A percentile compares a stretch with the other conserved stretches of the same genome.
Evolutionary conservation across 1,284 basidiomycete species (phyloP).

Genomic region (Cutaneotrichosporon mucoides): DNA sequence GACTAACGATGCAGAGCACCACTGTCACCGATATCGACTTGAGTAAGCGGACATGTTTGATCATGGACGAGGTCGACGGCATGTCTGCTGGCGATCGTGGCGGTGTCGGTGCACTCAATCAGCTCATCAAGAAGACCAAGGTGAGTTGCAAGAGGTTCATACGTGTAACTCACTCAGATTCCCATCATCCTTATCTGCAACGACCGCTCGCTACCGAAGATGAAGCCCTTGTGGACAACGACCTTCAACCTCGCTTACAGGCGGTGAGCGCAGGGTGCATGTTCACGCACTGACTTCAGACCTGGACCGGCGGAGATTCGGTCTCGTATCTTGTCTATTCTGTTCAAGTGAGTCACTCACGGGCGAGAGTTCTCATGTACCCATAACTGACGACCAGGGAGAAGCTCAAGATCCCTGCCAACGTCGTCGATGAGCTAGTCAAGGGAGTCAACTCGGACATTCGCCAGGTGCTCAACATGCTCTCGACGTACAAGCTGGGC

Average conservation of each 20-base stretch:
- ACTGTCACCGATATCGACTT: slow-evolving; percentile 67
- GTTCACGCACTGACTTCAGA: slow-evolving; percentile 49
- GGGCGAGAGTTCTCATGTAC: background rate
- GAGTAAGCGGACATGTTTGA: slow-evolving; percentile 77
- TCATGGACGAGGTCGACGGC: slow-evolving; percentile 99
- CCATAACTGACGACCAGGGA: slow-evolving; percentile 57
- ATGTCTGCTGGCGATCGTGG: slow-evolving; percentile 98
- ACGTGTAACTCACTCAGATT: slow-evolving; percentile 55
- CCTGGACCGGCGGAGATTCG: slow-evolving; percentile 70
- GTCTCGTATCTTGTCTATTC: slow-evolving; percentile 81
- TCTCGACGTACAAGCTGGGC: slow-evolving; percentile 89
- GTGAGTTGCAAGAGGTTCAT: slow-evolving; percentile 46
- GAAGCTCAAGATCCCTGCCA: slow-evolving; percentile 82
- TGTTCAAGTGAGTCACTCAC: slow-evolving; percentile 64
- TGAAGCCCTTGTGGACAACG: slow-evolving; percentile 76
- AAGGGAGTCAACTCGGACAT: slow-evolving; percentile 88
- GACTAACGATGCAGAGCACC: slow-evolving; percentile 52
- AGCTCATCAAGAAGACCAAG: slow-evolving; percentile 89
- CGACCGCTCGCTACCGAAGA: slow-evolving; percentile 77
- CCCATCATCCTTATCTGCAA: slow-evolving; percentile 99
- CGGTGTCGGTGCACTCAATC: slow-evolving; percentile 87
- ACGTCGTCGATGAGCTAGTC: slow-evolving; percentile 89
- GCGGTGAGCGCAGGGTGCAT: slow-evolving; percentile 54
- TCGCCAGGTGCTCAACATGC: slow-evolving; percentile 94
- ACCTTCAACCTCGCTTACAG: slow-evolving; percentile 73